Evolutionary conservation across 202 grass and related monocot genomes (phyloP), one percentile per base, ranked within the genome.

Genomic region (Saccharum hybrid): DNA sequence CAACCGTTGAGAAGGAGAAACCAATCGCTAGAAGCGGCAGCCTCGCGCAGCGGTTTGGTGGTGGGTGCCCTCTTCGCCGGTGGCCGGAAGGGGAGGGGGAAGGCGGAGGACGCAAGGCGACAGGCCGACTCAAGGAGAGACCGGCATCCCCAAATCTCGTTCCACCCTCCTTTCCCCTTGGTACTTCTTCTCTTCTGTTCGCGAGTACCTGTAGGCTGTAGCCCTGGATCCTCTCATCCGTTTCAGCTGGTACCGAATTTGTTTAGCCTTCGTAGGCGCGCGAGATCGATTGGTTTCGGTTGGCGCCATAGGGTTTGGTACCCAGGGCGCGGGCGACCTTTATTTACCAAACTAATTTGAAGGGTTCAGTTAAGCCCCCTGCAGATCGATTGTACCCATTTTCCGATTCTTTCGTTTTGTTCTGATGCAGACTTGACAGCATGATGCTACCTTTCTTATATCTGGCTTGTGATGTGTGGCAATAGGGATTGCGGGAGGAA

Each of bases 401-500:
- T 28, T 40, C n/a, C 1, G 12, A 60, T 68, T 7, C 5, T 40
- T 57, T 9, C 7, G 54, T 57, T 57, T 21, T 57, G 21, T 28
- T 62, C 19, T 61, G 21, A 57, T 57, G 16, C 51, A 6, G 18
- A 8, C 6, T 54, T 54, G 6, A 54, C 52, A n/a, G 51, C 51
- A 56, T 2, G 16, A 56, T 56, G 16, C 4, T 49, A 18, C 6
- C 14, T 52, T 52, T 52, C 52, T 56, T 8, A 56, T 23, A 60
- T 40, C 6, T n/a, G 66, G 51, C 33, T 63, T 43, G 10, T 46
- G 18, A 67, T 52, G 8, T 68, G 41, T 46, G 6, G 21, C 42
- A 18, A n/a, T 7, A 87, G 75, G 80, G 61, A 74, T 74, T 54
- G 18, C 73, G 37, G 61, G 62, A 30, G 37, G 72, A 31, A 37